Conservation (phyloP, 176 grass and related monocot genomes). For the Ensete glaucum region DNA sequence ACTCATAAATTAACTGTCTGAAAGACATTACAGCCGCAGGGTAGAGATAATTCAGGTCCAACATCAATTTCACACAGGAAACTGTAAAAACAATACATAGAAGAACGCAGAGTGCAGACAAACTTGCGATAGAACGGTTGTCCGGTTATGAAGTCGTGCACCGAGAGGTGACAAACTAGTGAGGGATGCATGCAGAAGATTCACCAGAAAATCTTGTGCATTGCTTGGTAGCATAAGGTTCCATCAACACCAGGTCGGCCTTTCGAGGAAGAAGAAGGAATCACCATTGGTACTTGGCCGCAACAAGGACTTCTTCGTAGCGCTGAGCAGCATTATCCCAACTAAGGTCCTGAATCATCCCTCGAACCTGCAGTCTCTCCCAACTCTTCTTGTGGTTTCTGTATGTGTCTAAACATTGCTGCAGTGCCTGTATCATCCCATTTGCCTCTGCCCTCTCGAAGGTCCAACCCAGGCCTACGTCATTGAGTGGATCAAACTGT, state of each 20-base stretch:
- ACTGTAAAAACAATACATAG: too few species aligned
- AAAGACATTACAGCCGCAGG: too few species aligned
- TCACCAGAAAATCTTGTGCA: too few species aligned
- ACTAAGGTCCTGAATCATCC: slow-evolving; percentile 82
- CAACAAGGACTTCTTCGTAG: slow-evolving; percentile 68
- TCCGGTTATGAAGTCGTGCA: too few species aligned
- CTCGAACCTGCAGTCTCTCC: slow-evolving; percentile 72
- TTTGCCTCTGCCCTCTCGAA: slow-evolving; percentile 74
- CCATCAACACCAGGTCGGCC: background rate
- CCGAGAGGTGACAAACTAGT: too few species aligned
- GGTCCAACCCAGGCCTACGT: slow-evolving; percentile 69
- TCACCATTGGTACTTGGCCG: slow-evolving; percentile 89
- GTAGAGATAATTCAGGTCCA: too few species aligned
- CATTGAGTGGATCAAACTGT: slow-evolving; percentile 65
- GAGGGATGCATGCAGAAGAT: too few species aligned
- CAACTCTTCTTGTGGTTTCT: slow-evolving; percentile 65
- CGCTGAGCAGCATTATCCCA: slow-evolving; percentile 83
- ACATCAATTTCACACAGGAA: too few species aligned
- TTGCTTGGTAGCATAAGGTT: too few species aligned
- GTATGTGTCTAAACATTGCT: slow-evolving; percentile 72
- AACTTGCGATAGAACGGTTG: too few species aligned
- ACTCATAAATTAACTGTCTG: too few species aligned
- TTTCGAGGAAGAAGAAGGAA: background rate
- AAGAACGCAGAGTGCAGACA: too few species aligned
- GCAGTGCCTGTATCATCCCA: slow-evolving; percentile 66